Evolutionary conservation across 2,329 filamentous ascomycete species (phyloP).

Genomic region (Colletotrichum musae): DNA sequence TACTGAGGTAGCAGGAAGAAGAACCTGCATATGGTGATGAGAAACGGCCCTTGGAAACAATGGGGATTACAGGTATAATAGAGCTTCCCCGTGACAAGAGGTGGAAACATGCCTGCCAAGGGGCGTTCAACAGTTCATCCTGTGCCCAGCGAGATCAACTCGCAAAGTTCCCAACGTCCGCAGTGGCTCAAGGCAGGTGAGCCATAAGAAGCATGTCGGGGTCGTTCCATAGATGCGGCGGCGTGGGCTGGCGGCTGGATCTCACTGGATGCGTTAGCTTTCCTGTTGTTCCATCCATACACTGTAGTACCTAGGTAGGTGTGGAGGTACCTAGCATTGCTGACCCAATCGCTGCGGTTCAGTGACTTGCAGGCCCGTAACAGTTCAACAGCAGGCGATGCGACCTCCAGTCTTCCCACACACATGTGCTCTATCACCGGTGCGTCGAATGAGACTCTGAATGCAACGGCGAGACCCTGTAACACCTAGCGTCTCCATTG

Average conservation of each 20-base stretch:
- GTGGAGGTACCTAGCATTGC: background rate
- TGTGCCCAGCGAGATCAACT: background rate
- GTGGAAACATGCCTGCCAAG: conserved; percentile 4
- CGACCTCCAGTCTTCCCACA: background rate
- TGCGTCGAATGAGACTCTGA: background rate
- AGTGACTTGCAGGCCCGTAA: background rate
- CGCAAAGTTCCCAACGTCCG: background rate
- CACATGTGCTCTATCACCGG: background rate
- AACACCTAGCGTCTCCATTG: conserved; percentile 24
- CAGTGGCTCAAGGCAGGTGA: background rate
- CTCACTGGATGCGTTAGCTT: conserved; percentile 25
- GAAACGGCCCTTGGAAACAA: too few species aligned
- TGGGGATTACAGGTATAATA: too few species aligned
- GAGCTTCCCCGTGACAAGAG: too few species aligned
- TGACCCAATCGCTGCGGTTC: background rate
- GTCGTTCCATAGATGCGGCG: conserved; percentile 32
- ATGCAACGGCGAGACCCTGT: conserved; percentile 25
- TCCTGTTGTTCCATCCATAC: background rate
- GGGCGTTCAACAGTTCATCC: conserved; percentile 18
- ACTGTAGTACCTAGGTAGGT: too few species aligned
- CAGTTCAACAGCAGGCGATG: conserved; percentile 16
- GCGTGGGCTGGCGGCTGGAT: conserved; percentile 36
- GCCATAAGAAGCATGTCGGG: conserved; percentile 14
- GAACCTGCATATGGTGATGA: conserved; percentile 13
- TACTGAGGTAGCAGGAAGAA: background rate